Evolutionary conservation across 331 rosid genomes (phyloP).

Genomic region (Acacia pycnantha): DNA sequence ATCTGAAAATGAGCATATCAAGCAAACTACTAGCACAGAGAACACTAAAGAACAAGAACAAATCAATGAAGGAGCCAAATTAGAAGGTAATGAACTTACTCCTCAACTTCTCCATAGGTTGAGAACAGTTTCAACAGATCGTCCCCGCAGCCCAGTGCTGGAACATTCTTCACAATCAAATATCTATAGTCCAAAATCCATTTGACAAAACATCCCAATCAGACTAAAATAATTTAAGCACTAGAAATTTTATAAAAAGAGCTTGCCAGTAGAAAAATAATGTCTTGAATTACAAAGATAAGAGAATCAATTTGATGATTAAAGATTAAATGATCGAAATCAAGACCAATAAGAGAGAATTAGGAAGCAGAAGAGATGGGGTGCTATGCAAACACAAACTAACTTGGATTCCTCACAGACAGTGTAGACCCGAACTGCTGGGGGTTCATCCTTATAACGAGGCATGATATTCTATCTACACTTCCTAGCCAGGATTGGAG

Average conservation of each 20-base stretch:
- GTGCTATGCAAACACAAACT: not conserved
- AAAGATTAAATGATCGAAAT: not conserved
- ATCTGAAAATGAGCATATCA: conserved; percentile 38
- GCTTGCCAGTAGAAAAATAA: not conserved
- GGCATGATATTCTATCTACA: conserved; percentile 40
- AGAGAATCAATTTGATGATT: not conserved
- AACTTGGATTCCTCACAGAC: conserved; percentile 91
- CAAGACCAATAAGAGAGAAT: not conserved
- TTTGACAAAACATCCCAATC: not conserved
- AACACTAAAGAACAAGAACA: not conserved
- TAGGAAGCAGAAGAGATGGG: not conserved
- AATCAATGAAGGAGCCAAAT: not conserved
- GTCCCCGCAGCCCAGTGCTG: conserved; percentile 83
- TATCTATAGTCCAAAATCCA: conserved; percentile 46
- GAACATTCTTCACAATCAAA: conserved; percentile 81
- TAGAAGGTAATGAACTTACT: conserved; percentile 40
- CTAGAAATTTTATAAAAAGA: not conserved
- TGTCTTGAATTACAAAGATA: not conserved
- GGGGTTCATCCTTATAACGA: conserved; percentile 63
- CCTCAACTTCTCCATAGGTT: conserved; percentile 77
- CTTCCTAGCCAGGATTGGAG: not conserved
- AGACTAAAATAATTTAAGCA: not conserved
- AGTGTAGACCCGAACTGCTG: conserved; percentile 77
- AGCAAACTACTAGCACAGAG: not conserved
- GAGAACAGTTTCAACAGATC: conserved; percentile 70